Evolutionary conservation across 768 basidiomycete species (phyloP).

Genomic region (Mycena metata): DNA sequence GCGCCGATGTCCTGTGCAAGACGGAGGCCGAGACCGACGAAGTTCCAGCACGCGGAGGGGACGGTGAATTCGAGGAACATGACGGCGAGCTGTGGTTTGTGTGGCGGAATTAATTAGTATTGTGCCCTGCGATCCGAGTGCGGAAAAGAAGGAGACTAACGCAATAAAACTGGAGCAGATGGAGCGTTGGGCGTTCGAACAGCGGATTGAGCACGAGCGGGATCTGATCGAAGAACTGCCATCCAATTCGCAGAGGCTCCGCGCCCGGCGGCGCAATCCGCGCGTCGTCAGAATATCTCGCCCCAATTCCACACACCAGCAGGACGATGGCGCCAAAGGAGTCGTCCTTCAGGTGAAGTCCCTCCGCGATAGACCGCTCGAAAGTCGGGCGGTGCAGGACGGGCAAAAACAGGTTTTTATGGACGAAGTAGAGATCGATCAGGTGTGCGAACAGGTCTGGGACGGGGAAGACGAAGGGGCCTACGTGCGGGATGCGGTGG

Average conservation of each 20-base stretch:
- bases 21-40: conserved; percentile 62
- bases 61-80: conserved; percentile 67
- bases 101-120: neutral
- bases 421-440: conserved; percentile 73
- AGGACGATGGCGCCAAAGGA: conserved; percentile 73
- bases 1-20: conserved; percentile 30
- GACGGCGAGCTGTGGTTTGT: conserved; percentile 58
- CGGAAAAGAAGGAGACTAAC: conserved; percentile 49
- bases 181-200: conserved; percentile 72
- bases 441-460: conserved; percentile 65
- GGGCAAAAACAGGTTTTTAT: conserved; percentile 69
- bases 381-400: conserved; percentile 82
- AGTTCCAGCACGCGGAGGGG: conserved; percentile 75
- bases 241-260: conserved; percentile 61
- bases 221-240: conserved; percentile 79
- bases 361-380: conserved; percentile 60
- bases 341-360: conserved; percentile 58
- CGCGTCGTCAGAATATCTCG: conserved; percentile 70
- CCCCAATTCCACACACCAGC: conserved; percentile 78
- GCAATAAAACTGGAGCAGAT: conserved; percentile 79
- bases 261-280: conserved; percentile 51
- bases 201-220: conserved; percentile 74
- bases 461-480: conserved; percentile 61
- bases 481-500: conserved; percentile 9
- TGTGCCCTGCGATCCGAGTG: neutral